phyloP scores from a whole-genome alignment of 768 basidiomycete genomes.

The Xerocomellus chrysenteron region DNA sequence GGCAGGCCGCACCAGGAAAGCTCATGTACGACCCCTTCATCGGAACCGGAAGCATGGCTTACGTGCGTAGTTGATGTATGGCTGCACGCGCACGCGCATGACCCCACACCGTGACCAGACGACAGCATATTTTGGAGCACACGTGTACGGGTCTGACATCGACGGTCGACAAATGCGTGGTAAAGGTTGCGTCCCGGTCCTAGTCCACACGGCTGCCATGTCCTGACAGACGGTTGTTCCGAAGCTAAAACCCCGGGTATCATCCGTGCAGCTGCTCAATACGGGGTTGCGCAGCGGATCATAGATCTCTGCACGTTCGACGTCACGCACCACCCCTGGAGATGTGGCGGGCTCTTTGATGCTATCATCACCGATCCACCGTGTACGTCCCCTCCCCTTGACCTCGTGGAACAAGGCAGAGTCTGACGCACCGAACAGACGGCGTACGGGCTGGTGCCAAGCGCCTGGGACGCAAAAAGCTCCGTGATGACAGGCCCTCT shows the following conservation, averaged over 20 bases:
- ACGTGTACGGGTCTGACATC: constrained; percentile 90
- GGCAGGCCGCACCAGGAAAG: constrained; percentile 82
- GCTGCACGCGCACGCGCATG: not conserved
- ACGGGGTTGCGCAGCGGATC: constrained; percentile 70
- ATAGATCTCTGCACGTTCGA: constrained; percentile 91
- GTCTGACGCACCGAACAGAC: constrained; percentile 46
- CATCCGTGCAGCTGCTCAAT: constrained; percentile 78
- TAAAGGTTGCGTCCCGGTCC: constrained; percentile 53
- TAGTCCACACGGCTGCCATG: not conserved
- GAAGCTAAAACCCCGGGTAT: constrained; percentile 61
- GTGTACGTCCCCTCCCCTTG: constrained; percentile 50
- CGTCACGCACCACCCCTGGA: constrained; percentile 85
- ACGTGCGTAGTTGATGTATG: constrained; percentile 44
- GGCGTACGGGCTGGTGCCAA: constrained; percentile 91
- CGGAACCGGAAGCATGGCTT: constrained; percentile 90
- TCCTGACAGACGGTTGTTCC: constrained; percentile 1
- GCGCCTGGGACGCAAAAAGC: constrained; percentile 67
- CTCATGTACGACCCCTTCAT: constrained; percentile 94
- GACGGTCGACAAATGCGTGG: constrained; percentile 98
- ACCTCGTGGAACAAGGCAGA: not conserved
- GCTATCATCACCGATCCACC: constrained; percentile 95
- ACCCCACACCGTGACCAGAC: constrained; percentile 48
- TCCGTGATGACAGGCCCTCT: constrained; percentile 28
- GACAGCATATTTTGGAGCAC: constrained; percentile 82
- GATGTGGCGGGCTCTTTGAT: constrained; percentile 88